These are phyloP conservation scores for Aspergillus flavus DNA, from an alignment of 2,329 filamentous ascomycete species.

Conservation along the genomic window DNA sequence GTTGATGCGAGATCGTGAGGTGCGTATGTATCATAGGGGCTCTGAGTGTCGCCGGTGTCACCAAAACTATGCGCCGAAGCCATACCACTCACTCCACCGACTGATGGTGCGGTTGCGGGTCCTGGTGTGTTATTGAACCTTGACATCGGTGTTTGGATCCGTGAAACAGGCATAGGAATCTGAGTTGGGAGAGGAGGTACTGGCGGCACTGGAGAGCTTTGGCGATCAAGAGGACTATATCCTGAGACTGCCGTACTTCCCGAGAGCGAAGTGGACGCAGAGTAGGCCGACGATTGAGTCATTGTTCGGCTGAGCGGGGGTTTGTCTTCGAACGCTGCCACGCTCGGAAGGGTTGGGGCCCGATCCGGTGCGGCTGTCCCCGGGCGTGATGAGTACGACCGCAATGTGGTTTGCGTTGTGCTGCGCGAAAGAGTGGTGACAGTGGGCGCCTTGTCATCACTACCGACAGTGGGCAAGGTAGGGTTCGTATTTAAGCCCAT, in stretches of 20 bases:
- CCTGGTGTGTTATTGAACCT: conserved; percentile 14
- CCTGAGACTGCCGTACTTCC: conserved; percentile 33
- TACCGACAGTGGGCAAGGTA: conserved; percentile 66
- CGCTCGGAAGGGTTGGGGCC: conserved; percentile 44
- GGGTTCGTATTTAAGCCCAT: conserved; percentile 39
- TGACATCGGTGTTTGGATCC: conserved; percentile 18
- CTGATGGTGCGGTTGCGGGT: conserved; percentile 22
- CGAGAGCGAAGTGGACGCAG: conserved; percentile 53
- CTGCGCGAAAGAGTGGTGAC: conserved; percentile 37
- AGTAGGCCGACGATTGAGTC: conserved; percentile 54
- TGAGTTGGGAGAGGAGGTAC: conserved; percentile 33
- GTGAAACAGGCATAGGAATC: conserved; percentile 24
- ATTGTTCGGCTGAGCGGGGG: conserved; percentile 45
- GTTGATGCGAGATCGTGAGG: not conserved
- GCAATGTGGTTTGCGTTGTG: conserved; percentile 64
- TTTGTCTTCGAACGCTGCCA: conserved; percentile 44
- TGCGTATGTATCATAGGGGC: conserved; percentile 6
- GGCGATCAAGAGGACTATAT: conserved; percentile 39
- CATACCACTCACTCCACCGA: conserved; percentile 24
- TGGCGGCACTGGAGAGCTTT: conserved; percentile 31
- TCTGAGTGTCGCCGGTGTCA: conserved; percentile 10
- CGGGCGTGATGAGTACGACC: conserved; percentile 63
- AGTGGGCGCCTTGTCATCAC: conserved; percentile 39
- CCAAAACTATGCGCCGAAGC: conserved; percentile 8
- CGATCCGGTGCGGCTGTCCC: conserved; percentile 50